Base-by-base conservation (phyloP, 495 filamentous ascomycete genomes). In the Hyaloscypha bicolor region DNA sequence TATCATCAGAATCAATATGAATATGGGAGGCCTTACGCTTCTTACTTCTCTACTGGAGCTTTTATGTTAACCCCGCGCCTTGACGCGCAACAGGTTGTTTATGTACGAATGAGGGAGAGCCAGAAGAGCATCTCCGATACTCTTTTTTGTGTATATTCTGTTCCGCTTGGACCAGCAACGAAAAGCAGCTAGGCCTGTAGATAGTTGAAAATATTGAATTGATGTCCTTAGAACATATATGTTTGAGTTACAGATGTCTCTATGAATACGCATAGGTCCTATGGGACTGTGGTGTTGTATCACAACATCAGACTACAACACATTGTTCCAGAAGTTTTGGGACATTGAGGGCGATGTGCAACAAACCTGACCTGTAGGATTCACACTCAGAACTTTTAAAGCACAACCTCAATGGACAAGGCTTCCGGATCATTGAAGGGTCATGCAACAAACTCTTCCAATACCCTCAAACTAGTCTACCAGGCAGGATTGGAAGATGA, bases 91-190 rank as follows among this genome's bases (percentile, higher is more conserved):
- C 9, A 25, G 16, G 30, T 25, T 60, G 58, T n/a, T 35, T 60
- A 2, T 22, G 2, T 35, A 60, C 6, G 30, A 42, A 35, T 22
- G 58, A 37, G 32, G 21, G 16, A 4, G 39, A 31, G 16, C 4
- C 39, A 25, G 62, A 21, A 33, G 51, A 6, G 9, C 42, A 48
- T 48, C 42, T 48, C 25, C 25, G 25, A 25, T 25, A 48, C 35
- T 37, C 35, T 55, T 37, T n/a, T 21, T 63, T 64, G 65, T 67
- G 65, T 62, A 67, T 71, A 71, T 64, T 64, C 58, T 70, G 22
- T 22, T 66, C 35, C 48, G 32, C 63, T 66, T 60, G 65, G 35
- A 51, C 61, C 63, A 70, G 69, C 64, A 67, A 64, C 64, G 62
- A 65, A 42, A 37, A 48, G 42, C 45, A 35, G 60, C 52, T 56